Percentiles rank a stretch among this genome's conserved stretches.
Evolutionary conservation across 108 stramenopile genomes (phyloP).

Genomic region (Fragilariopsis cylindrus): DNA sequence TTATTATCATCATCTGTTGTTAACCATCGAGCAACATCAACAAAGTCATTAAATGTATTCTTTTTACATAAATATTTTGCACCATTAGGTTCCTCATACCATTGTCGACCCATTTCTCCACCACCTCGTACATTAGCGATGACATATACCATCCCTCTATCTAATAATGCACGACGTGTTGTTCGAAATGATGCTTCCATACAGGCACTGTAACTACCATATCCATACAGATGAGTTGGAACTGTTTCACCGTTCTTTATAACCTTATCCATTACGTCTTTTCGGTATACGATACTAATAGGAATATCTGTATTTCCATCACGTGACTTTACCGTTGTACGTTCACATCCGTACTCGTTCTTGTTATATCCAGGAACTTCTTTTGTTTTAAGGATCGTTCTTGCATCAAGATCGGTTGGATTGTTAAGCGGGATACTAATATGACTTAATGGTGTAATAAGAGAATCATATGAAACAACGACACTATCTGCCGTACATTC

Average conservation of each 20-base stretch:
- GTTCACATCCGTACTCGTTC: conserved; percentile 70
- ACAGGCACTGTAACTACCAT: conserved; percentile 92
- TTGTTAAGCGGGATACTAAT: conserved; percentile 58
- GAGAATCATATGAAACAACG: conserved; percentile 79
- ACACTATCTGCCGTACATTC: conserved; percentile 77
- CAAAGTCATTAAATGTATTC: conserved; percentile 95
- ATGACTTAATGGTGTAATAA: conserved; percentile 74
- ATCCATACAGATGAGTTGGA: conserved; percentile 88
- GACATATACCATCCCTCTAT: conserved; percentile 86
- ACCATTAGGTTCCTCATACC: conserved; percentile 95
- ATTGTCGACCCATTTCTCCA: conserved; percentile 93
- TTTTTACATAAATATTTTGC: conserved; percentile 94
- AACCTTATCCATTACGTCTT: conserved; percentile 66
- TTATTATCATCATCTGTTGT: conserved; percentile 13
- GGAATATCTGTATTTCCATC: conserved; percentile 87
- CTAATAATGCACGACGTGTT: conserved; percentile 66
- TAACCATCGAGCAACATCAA: conserved; percentile 66
- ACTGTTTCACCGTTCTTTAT: conserved; percentile 30
- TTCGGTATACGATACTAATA: conserved; percentile 80
- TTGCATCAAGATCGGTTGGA: conserved; percentile 36
- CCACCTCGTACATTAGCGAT: conserved; percentile 96
- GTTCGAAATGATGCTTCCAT: conserved; percentile 82
- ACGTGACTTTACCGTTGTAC: conserved; percentile 63
- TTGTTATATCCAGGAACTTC: conserved; percentile 87
- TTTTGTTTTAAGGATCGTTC: conserved; percentile 74